Evolutionary conservation across 768 basidiomycete species (phyloP).

Genomic region (Termitomyces sp.): DNA sequence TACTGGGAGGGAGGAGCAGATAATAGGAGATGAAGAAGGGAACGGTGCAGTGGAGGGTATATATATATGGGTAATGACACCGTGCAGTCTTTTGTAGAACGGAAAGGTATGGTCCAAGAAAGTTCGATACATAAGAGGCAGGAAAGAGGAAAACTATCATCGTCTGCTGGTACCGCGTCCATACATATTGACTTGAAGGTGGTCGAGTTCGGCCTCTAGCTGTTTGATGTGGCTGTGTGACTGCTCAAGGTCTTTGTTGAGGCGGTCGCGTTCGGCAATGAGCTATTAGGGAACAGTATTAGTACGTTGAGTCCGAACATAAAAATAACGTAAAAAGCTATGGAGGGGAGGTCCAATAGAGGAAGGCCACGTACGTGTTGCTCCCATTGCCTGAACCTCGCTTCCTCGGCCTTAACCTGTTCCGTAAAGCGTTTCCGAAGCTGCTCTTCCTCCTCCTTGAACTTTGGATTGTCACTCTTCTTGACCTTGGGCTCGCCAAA

Average conservation of each 20-base stretch:
- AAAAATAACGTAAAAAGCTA: neutral
- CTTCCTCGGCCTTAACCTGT: constrained; percentile 98
- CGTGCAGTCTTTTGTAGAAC: constrained; percentile 12
- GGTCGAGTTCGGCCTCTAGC: constrained; percentile 87
- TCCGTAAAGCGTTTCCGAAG: constrained; percentile 98
- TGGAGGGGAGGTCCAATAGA: neutral
- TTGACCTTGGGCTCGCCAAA: constrained; percentile 98
- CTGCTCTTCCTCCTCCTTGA: constrained; percentile 98
- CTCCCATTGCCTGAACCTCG: constrained; percentile 98
- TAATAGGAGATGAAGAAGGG: neutral
- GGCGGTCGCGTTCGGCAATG: constrained; percentile 94
- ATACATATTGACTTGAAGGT: constrained; percentile 73
- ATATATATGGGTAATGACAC: neutral
- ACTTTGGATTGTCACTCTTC: constrained; percentile 99
- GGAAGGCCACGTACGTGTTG: constrained; percentile 68
- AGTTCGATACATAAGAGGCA: constrained; percentile 1
- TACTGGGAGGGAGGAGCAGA: neutral
- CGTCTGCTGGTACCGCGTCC: constrained; percentile 67
- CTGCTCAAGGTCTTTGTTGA: constrained; percentile 97
- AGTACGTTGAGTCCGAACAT: neutral
- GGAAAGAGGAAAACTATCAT: constrained; percentile 26
- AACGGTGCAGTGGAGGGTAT: constrained; percentile 4
- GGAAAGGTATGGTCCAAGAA: constrained; percentile 13
- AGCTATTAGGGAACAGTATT: constrained; percentile 47
- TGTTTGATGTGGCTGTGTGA: constrained; percentile 90